Evolutionary conservation across 192 early-diverging fungal genomes (phyloP).

Genomic region (Coemansia sp.): DNA sequence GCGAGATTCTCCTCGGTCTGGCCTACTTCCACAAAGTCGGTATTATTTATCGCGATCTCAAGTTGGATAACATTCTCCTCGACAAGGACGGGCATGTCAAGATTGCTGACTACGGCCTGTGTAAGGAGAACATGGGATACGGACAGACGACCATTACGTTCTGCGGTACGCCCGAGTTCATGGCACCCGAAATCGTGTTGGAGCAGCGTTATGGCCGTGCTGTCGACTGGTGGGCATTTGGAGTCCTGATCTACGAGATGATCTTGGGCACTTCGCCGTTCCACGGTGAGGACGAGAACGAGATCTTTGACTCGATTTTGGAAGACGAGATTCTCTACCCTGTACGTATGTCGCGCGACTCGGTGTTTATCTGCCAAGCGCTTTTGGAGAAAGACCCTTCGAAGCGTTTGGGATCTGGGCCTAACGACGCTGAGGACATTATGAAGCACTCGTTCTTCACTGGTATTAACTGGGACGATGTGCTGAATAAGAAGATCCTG

Average conservation of each 20-base stretch:
- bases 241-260: conserved; percentile 88
- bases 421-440: conserved; percentile 88
- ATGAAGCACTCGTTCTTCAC: conserved; percentile 93
- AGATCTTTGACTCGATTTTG: conserved; percentile 97
- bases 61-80: conserved; percentile 95
- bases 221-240: conserved; percentile 99
- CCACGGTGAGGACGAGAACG: conserved; percentile 93
- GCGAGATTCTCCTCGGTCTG: conserved; percentile 90
- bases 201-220: conserved; percentile 96
- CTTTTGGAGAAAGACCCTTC: conserved; percentile 87
- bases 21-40: conserved; percentile 95
- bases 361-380: conserved; percentile 89
- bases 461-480: conserved; percentile 95
- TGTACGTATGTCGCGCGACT: conserved; percentile 89
- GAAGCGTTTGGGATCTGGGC: conserved; percentile 81
- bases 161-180: conserved; percentile 98
- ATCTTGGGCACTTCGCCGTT: conserved; percentile 92
- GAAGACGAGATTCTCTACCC: conserved; percentile 96
- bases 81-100: conserved; percentile 94
- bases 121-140: conserved; percentile 94
- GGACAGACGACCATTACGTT: conserved; percentile 91
- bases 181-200: conserved; percentile 96
- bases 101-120: conserved; percentile 97
- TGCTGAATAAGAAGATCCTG: conserved; percentile 78
- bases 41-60: conserved; percentile 96